Evolutionary conservation across 2,329 filamentous ascomycete species (phyloP), one percentile per base, ranked within the genome.

Genomic region (Phaeosphaeriaceae sp.): DNA sequence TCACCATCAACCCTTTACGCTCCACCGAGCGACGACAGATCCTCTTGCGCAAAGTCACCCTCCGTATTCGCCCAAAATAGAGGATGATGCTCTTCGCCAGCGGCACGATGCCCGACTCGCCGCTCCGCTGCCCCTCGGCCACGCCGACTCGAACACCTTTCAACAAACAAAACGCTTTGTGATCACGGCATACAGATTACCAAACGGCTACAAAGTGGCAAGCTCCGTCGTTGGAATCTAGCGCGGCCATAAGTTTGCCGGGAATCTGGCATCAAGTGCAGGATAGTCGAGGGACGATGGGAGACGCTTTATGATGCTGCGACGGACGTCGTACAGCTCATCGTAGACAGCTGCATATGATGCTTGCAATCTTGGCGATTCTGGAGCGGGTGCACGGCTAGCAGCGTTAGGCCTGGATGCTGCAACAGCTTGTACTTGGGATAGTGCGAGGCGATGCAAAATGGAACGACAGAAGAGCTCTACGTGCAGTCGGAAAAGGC

Each of bases 81-180:
- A 53, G 17, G 19, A 36, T 31, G 36, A 31, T 42, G 36, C 17
- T 36, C 45, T 21, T 33, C 25, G 36, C 17, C 40, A 36, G 49
- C 46, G 20, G 25, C 33, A 58, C 62, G 41, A 63, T 57, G 53
- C 48, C 53, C 46, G 36, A 31, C 49, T 41, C 54, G 50, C 53
- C 54, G 60, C 54, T 46, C 59, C 53, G 53, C 58, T 63, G 51
- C 66, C 67, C 67, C 67, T 68, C 67, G 64, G 57, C 63, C 60
- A 49, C 55, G 57, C 6, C n/a, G 49, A 53, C 56, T 51, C 56
- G 52, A 45, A 50, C 50, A 58, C n/a, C 52, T 51, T 17, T 15
- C 44, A 46, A 15, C 17, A 15, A n/a, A n/a, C 36, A 40, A 15
- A 40, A 40, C 15, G 15, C 36, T 40, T n/a, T 3, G 7, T 15